Percentiles rank a stretch among this genome's conserved stretches.
These are phyloP conservation scores for Serpula lacrymans DNA, from an alignment of 768 basidiomycete species.

Conservation along the genomic window DNA sequence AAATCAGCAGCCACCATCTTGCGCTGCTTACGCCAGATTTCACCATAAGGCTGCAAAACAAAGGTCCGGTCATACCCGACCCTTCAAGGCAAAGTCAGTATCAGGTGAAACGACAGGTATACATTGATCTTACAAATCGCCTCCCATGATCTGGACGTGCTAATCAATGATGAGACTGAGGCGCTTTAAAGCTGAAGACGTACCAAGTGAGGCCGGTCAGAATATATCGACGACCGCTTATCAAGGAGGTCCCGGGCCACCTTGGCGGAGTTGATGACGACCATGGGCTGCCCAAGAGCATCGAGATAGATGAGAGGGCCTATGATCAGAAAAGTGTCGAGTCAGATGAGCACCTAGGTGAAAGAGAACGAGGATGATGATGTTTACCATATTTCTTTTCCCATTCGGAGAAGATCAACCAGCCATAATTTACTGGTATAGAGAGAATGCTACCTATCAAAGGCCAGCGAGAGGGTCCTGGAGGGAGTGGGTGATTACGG, in stretches of 20 bases:
- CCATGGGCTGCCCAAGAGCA: conserved; percentile 43
- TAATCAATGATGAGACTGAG: too few relatives aligned
- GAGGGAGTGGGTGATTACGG: too few relatives aligned
- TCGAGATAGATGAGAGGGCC: conserved; percentile 12
- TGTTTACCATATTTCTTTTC: conserved; percentile 48
- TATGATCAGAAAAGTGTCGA: background rate
- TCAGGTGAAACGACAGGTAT: too few relatives aligned
- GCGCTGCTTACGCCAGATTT: conserved; percentile 13
- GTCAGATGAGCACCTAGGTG: background rate
- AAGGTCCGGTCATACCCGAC: conserved; percentile 4
- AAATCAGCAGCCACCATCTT: conserved; percentile 2
- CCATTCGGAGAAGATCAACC: conserved; percentile 52
- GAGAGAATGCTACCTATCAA: conserved; percentile 53
- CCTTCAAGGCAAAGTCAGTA: too few relatives aligned
- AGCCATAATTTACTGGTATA: conserved; percentile 47
- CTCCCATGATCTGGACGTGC: too few relatives aligned
- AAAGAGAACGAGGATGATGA: background rate
- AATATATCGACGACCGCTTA: conserved; percentile 52
- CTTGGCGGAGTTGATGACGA: conserved; percentile 47
- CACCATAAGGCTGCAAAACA: conserved; percentile 7
- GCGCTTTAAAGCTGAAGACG: conserved; percentile 49
- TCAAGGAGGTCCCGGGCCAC: conserved; percentile 48
- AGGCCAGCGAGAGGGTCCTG: conserved; percentile 22
- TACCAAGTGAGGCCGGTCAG: conserved; percentile 50
- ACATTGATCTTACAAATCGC: too few relatives aligned